A percentile compares a stretch with the other conserved stretches of the same genome.
Evolutionary conservation across 768 basidiomycete species (phyloP).

Genomic region (Boletus patriciae): DNA sequence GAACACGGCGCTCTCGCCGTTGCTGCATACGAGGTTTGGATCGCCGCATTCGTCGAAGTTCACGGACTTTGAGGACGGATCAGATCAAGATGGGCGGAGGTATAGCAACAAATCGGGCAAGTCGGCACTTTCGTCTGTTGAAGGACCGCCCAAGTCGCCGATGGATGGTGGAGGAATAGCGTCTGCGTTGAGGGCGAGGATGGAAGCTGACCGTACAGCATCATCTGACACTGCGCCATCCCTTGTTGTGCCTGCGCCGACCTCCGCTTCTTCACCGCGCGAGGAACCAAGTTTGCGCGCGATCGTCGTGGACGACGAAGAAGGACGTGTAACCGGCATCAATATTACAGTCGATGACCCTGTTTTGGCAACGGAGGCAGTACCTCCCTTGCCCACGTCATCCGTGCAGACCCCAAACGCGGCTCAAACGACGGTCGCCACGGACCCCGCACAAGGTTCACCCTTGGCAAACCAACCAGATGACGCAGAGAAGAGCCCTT

Average conservation of each 20-base stretch:
- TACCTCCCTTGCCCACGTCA: slow-evolving; percentile 4
- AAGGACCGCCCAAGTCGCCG: slow-evolving; percentile 14
- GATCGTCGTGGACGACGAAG: slow-evolving; percentile 22
- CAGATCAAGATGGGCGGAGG: slow-evolving; percentile 24
- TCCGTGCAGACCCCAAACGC: slow-evolving; percentile 15
- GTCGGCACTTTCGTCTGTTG: slow-evolving; percentile 16
- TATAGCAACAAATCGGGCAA: slow-evolving; percentile 16
- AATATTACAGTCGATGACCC: slow-evolving; percentile 4
- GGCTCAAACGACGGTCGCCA: slow-evolving; percentile 13
- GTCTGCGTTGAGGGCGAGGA: slow-evolving; percentile 17
- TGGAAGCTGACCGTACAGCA: slow-evolving; percentile 12
- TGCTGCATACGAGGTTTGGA: slow-evolving; percentile 44
- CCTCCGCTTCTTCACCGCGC: neutral
- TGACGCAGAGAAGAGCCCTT: slow-evolving; percentile 16
- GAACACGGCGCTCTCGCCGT: slow-evolving; percentile 31
- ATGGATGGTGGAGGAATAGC: slow-evolving; percentile 16
- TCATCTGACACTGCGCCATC: neutral
- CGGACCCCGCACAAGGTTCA: slow-evolving; percentile 13
- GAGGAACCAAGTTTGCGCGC: slow-evolving; percentile 3
- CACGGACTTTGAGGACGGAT: slow-evolving; percentile 32
- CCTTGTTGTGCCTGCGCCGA: neutral
- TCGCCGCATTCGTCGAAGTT: slow-evolving; percentile 37
- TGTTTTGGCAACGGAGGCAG: slow-evolving; percentile 12
- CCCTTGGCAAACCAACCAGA: slow-evolving; percentile 1
- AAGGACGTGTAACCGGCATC: slow-evolving; percentile 5